Conservation (phyloP, 2,329 filamentous ascomycete species). For the Fusarium lateritium region DNA sequence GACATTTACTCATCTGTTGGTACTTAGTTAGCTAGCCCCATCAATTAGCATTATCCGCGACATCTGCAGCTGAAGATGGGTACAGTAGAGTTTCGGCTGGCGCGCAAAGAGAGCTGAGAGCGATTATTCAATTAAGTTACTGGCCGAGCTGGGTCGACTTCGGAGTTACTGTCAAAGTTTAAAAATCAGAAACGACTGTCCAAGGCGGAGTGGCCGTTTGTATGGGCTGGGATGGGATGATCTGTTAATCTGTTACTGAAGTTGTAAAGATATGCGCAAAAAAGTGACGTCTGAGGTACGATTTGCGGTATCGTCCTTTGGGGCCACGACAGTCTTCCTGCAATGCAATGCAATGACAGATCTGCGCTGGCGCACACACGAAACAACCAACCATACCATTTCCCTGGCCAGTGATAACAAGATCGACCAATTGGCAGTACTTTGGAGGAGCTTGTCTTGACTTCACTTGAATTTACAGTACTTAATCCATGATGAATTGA, state of each 20-base stretch:
- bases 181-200: not conserved
- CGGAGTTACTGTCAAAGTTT: slow-evolving; percentile 18
- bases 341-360: slow-evolving; percentile 26
- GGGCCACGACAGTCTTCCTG: slow-evolving; percentile 33
- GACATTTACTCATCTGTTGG: slow-evolving; percentile 27
- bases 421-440: slow-evolving; percentile 23
- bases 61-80: slow-evolving; percentile 6
- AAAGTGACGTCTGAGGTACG: slow-evolving; percentile 27
- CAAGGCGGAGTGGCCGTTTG: slow-evolving; percentile 3
- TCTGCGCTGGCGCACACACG: slow-evolving; percentile 37
- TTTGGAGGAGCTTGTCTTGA: slow-evolving; percentile 8
- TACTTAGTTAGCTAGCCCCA: not conserved
- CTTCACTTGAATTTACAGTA: slow-evolving; percentile 1
- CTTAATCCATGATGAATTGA: slow-evolving; percentile 10
- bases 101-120: slow-evolving; percentile 19
- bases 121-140: not conserved
- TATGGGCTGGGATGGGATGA: slow-evolving; percentile 4
- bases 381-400: slow-evolving; percentile 29
- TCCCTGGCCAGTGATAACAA: slow-evolving; percentile 25
- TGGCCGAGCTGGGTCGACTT: not conserved
- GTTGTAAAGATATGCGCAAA: slow-evolving; percentile 17
- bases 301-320: slow-evolving; percentile 27
- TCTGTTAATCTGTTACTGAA: slow-evolving; percentile 36
- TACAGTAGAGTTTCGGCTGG: slow-evolving; percentile 35
- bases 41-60: slow-evolving; percentile 9